A percentile compares a stretch with the other conserved stretches of the same genome.
These are phyloP conservation scores for Davidsoniella australis DNA, from an alignment of 2,329 filamentous ascomycete genomes.

Conservation along the genomic window DNA sequence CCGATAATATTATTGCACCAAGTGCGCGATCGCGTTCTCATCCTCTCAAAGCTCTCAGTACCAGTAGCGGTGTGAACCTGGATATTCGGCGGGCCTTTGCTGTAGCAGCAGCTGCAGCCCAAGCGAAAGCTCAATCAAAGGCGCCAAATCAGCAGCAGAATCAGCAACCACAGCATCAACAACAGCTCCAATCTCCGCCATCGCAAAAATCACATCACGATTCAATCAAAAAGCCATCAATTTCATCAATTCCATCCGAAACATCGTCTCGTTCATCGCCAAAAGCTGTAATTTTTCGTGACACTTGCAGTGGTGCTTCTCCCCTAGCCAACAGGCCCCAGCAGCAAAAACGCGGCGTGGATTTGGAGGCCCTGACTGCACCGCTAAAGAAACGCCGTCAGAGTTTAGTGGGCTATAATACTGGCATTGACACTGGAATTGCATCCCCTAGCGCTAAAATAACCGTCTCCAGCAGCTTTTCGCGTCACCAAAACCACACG, in stretches of 20 bases:
- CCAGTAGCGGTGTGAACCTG: slow-evolving; percentile 8
- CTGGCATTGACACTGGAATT: no score
- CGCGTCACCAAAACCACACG: neutral
- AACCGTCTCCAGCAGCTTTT: no score
- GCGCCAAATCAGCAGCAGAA: neutral
- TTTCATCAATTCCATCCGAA: neutral
- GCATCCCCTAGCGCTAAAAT: no score
- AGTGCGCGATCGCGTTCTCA: slow-evolving; percentile 9
- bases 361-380: slow-evolving; percentile 7
- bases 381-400: slow-evolving; percentile 5
- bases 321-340: neutral
- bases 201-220: neutral
- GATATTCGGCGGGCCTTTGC: slow-evolving; percentile 12
- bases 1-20: slow-evolving; percentile 6
- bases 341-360: slow-evolving; percentile 9
- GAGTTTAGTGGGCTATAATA: neutral
- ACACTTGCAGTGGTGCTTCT: no score
- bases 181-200: neutral
- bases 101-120: slow-evolving; percentile 3
- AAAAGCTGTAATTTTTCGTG: neutral
- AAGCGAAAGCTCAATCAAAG: slow-evolving; percentile 3
- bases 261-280: neutral
- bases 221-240: neutral
- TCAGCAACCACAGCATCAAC: neutral
- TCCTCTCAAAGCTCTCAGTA: slow-evolving; percentile 3